Conservation (phyloP, 1,139 yeast species). For the Yamadazyma siamensis region DNA sequence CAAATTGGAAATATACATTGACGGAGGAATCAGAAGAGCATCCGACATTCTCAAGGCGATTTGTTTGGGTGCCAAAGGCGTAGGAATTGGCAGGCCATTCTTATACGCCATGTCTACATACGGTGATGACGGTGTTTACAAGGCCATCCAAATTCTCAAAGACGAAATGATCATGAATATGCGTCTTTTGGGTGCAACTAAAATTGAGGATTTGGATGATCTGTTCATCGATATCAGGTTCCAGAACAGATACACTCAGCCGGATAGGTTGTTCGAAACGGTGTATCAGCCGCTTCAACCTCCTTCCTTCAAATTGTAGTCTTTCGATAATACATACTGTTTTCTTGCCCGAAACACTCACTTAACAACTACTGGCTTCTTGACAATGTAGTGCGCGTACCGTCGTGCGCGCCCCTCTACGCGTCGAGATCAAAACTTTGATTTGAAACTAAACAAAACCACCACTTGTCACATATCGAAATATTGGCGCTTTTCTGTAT, state of each 20-base stretch:
- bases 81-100: slow-evolving; percentile 73
- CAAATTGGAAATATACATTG: slow-evolving; percentile 51
- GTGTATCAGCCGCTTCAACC: slow-evolving; percentile 38
- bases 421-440: slow-evolving; percentile 6
- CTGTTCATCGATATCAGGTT: slow-evolving; percentile 28
- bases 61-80: slow-evolving; percentile 69
- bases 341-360: too few species aligned
- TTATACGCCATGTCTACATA: slow-evolving; percentile 69
- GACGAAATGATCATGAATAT: slow-evolving; percentile 85
- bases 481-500: background rate
- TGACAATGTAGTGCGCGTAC: background rate
- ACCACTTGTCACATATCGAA: slow-evolving; percentile 1
- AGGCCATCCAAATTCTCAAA: slow-evolving; percentile 72
- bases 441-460: slow-evolving; percentile 5
- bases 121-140: slow-evolving; percentile 75
- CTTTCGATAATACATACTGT: too few species aligned
- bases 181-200: slow-evolving; percentile 79
- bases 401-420: slow-evolving; percentile 3
- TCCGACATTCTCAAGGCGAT: slow-evolving; percentile 65
- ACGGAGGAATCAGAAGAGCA: slow-evolving; percentile 72
- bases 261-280: slow-evolving; percentile 30
- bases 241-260: slow-evolving; percentile 22
- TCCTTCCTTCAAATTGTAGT: slow-evolving; percentile 18
- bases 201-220: slow-evolving; percentile 60
- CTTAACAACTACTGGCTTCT: background rate